Percentiles rank a stretch among this genome's conserved stretches.
phyloP scores from a whole-genome alignment of 73 alveolate species.

The Stentor roeselii region DNA sequence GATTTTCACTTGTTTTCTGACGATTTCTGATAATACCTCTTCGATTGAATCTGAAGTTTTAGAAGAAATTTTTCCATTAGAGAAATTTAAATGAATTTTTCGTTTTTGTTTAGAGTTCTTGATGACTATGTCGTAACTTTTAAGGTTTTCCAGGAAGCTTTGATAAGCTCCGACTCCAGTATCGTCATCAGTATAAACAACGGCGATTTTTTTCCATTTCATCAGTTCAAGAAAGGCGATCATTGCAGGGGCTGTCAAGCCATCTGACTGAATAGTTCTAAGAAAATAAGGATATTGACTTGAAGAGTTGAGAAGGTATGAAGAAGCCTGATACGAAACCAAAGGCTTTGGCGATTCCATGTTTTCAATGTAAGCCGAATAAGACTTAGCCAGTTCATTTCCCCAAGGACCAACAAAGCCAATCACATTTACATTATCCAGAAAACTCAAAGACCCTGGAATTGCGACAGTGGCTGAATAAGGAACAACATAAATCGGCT shows the following conservation, averaged over 20 bases:
- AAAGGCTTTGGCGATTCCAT: constrained; percentile 1
- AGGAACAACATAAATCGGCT: too few relatives aligned
- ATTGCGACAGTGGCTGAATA: too few relatives aligned
- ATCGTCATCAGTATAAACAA: constrained; percentile 22
- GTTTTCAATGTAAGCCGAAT: background rate
- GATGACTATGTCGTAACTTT: background rate
- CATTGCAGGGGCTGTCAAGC: background rate
- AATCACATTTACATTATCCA: background rate
- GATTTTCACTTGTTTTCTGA: constrained; percentile 14
- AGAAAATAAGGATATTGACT: background rate
- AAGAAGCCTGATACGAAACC: background rate
- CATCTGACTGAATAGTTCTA: constrained; percentile 21
- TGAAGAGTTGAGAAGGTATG: background rate
- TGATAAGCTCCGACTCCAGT: background rate
- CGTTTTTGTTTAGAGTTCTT: background rate
- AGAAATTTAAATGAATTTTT: background rate
- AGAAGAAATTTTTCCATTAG: background rate
- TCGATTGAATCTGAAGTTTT: background rate
- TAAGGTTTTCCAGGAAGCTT: background rate
- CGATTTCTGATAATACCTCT: background rate
- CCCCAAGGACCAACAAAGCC: constrained; percentile 8
- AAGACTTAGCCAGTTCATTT: constrained; percentile 15
- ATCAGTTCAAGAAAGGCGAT: background rate
- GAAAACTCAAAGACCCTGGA: background rate
- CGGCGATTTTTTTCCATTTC: constrained; percentile 15